Base-by-base conservation (phyloP, 2,329 filamentous ascomycete species). In the Fusarium tjaetaba region DNA sequence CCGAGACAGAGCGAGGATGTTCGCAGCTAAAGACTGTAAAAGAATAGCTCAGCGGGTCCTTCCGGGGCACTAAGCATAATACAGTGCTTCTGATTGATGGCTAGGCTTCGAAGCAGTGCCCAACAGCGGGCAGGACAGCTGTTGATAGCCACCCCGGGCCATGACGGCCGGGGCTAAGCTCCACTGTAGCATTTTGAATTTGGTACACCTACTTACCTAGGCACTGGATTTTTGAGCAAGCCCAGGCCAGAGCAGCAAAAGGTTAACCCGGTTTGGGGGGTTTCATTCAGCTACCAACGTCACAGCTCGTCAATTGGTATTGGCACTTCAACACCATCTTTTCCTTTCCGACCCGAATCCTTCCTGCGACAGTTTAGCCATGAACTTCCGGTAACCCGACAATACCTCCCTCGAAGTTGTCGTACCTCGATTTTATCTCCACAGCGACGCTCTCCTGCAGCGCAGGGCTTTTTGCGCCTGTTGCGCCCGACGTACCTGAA, bases 61-160 rank as follows among this genome's bases (percentile, higher is more conserved):
- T 76, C 75, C 74, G 75, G 72, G 61, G 55, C 76, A 68, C 76
- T 77, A 78, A 65, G 59, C 70, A 78, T 78, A 78, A 78, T 78
- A 69, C 70, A 76, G 63, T 65, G 66, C 61, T 64, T 76, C 67
- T 78, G 77, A 78, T 78, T 78, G 75, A 70, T 73, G 65, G 69
- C 61, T 65, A 45, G 63, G 41, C 20, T 41, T 32, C 24, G n/a
- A 43, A 72, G 52, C 56, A 67, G 60, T 45, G 68, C 68, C 66
- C 59, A 38, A 70, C 59, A 70, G 42, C n/a, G 46, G 46, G 38
- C 63, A 62, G 61, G 57, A 45, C 71, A 60, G 71, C 57, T 74
- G 63, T 65, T 72, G 61, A 75, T 63, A 75, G 57, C 65, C 68
- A 66, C 59, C 63, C 68, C 68, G 59, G 49, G 64, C 43, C 34